Evolutionary conservation across 2,329 filamentous ascomycete species (phyloP).

Genomic region (Bipolaris oryzae): DNA sequence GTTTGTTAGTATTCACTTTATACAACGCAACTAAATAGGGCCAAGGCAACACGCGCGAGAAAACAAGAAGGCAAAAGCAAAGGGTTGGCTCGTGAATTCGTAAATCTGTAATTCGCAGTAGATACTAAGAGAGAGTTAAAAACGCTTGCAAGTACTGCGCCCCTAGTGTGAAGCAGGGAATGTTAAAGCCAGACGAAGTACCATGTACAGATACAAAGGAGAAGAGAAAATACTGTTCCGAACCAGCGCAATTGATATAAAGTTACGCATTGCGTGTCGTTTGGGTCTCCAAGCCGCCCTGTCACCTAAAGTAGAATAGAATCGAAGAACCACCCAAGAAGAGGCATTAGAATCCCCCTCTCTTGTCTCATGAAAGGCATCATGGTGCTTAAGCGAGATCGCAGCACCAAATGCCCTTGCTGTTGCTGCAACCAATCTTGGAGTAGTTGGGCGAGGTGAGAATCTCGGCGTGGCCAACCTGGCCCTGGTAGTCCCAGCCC

Average conservation of each 20-base stretch:
- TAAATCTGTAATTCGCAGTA: constrained; percentile 17
- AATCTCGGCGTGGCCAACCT: constrained; percentile 44
- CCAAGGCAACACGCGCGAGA: too few species aligned
- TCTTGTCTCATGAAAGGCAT: neutral
- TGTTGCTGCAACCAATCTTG: constrained; percentile 38
- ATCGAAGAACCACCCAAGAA: neutral
- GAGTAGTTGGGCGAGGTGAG: constrained; percentile 32
- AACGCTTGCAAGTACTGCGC: constrained; percentile 8
- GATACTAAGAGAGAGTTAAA: constrained; percentile 3
- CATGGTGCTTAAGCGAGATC: constrained; percentile 35
- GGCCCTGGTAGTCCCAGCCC: constrained; percentile 40
- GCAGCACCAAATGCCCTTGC: constrained; percentile 40
- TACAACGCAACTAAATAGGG: too few species aligned
- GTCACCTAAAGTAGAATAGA: constrained; percentile 13
- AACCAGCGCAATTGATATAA: constrained; percentile 16
- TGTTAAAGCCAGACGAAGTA: constrained; percentile 17
- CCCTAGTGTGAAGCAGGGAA: constrained; percentile 11
- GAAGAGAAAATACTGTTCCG: constrained; percentile 17
- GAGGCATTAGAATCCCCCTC: neutral
- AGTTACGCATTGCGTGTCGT: constrained; percentile 8
- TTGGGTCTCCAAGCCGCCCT: constrained; percentile 22
- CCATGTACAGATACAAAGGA: constrained; percentile 22
- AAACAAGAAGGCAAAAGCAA: neutral
- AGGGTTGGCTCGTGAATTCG: constrained; percentile 16
- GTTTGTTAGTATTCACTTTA: too few species aligned